Evolutionary conservation across 345 rosid species (phyloP), one percentile per base, ranked within the genome.

Genomic region (Jatropha curcas): DNA sequence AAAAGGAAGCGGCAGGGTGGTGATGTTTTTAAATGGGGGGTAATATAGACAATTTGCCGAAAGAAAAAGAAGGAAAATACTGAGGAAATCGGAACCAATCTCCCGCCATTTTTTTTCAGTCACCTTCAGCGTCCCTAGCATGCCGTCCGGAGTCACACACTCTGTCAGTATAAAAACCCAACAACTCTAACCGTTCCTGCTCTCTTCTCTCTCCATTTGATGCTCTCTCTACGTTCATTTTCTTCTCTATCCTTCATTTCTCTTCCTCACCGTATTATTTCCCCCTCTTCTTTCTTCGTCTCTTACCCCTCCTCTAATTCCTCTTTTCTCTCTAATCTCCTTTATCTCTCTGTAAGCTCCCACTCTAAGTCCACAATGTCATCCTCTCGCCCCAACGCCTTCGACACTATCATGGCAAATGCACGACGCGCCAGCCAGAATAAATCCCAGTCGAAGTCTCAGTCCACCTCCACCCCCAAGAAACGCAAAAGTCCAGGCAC

Each of bases 321-420:
- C 35, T 43, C 71, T 46, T 74, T 55, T 28, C 64, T 57, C 31
- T 57, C 39, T 19, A 50, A 62, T 79, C 41, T 60, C 65, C 68
- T 0, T 19, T 69, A 46, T 62, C 60, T 30, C 30, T 24, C 8
- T n/a, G 7, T 71, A n/a, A 70, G 57, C 56, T 50, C 37, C 62
- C 70, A 52, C 17, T 14, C 35, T 2, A n/a, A 59, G 9, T 19
- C 67, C 9, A 31, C 28, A 20, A 68, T 58, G 72, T 28, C 80
- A 12, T 81, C 88, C 16, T 81, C 88, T 27, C 89, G 85, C 27
- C 98, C 89, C 39, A 88, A 92, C 9, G 98, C 92, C 57, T 92
- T 95, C 81, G 98, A 91, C 60, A 84, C 86, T 55, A 92, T 95
- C 67, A 95, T 92, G 98, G 84, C 98, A 68, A 75, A 62, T 9